These are phyloP conservation scores for Capsicum chinense DNA, from an alignment of 257 asterid species.

Conservation along the genomic window DNA sequence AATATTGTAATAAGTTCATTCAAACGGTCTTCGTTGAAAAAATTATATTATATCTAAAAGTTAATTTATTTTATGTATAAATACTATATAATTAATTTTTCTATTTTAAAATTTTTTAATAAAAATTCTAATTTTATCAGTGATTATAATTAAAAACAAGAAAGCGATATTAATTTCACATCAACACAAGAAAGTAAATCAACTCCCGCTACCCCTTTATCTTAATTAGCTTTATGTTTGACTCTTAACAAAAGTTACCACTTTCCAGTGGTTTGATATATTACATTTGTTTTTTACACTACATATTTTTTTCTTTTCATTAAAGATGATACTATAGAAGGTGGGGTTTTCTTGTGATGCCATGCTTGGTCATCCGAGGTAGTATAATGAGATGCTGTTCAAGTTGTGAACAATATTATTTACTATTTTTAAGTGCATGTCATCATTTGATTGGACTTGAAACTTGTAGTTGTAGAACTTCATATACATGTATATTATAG, in stretches of 20 bases:
- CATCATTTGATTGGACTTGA: not conserved
- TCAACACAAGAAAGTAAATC: slow-evolving; percentile 29
- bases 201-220: slow-evolving; percentile 10
- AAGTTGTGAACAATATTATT: not conserved
- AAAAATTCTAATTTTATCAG: too few relatives aligned
- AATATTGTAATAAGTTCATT: too few relatives aligned
- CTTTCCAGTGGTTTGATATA: slow-evolving; percentile 24
- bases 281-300: not conserved
- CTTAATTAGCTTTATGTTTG: slow-evolving; percentile 38
- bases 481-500: too few relatives aligned
- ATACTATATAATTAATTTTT: too few relatives aligned
- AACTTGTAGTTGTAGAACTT: not conserved
- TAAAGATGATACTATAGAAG: not conserved
- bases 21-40: not conserved
- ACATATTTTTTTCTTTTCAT: not conserved
- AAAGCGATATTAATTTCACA: slow-evolving; percentile 24
- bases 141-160: not conserved
- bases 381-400: not conserved
- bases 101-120: too few relatives aligned
- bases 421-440: too few relatives aligned
- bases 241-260: slow-evolving; percentile 51
- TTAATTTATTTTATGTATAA: not conserved
- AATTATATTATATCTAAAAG: not conserved
- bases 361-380: slow-evolving; percentile 23
- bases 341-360: not conserved